A percentile compares a stretch with the other conserved stretches of the same genome.
Conservation (phyloP, 306 rosid species). For the Cucurbita ficifolia region DNA sequence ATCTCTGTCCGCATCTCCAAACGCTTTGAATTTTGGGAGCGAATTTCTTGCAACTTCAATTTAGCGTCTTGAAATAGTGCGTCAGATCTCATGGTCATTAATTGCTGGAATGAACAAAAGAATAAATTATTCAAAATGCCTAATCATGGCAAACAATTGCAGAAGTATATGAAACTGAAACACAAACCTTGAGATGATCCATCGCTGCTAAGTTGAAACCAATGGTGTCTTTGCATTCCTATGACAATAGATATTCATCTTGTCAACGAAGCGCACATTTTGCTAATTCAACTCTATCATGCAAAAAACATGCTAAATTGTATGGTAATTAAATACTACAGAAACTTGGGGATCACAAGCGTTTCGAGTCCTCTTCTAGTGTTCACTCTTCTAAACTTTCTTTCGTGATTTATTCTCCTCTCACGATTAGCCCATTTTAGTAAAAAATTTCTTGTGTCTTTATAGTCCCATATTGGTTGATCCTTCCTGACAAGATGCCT, state of each 20-base stretch:
- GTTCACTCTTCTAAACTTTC: neutral
- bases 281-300: neutral
- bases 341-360: neutral
- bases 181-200: constrained; percentile 78
- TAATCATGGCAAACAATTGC: neutral
- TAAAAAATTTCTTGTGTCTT: no score
- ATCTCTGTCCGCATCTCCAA: constrained; percentile 37
- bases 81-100: constrained; percentile 72
- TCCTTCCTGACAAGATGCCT: neutral
- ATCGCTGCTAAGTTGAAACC: constrained; percentile 95
- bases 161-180: neutral
- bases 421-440: neutral
- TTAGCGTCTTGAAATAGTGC: constrained; percentile 66
- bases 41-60: constrained; percentile 57
- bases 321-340: neutral
- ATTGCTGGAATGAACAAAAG: constrained; percentile 45
- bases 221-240: constrained; percentile 77
- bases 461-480: no score
- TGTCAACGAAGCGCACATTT: neutral
- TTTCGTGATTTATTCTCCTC: neutral
- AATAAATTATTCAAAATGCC: neutral
- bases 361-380: neutral
- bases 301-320: neutral
- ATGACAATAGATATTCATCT: constrained; percentile 14
- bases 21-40: constrained; percentile 57